These are phyloP conservation scores for Aspergillus pseudonomiae DNA, from an alignment of 2,329 filamentous ascomycete genomes.

Conservation along the genomic window DNA sequence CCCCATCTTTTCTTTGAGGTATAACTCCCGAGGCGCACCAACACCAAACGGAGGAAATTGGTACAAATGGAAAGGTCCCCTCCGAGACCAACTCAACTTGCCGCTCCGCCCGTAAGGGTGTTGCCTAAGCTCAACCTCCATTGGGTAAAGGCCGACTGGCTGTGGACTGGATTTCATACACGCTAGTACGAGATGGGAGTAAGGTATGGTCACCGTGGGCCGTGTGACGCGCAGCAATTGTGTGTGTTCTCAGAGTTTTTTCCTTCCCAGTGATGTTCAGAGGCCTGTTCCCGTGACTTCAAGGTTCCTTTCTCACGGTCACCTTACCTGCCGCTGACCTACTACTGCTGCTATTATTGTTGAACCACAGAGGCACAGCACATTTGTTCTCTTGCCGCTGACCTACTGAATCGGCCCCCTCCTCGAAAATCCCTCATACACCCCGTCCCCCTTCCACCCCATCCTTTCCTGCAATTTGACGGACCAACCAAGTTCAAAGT, in stretches of 20 bases:
- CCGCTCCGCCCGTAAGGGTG: constrained; percentile 10
- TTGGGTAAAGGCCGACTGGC: constrained; percentile 7
- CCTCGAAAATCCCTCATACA: constrained; percentile 31
- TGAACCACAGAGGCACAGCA: neutral
- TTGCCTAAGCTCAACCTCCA: constrained; percentile 7
- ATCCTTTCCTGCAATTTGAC: constrained; percentile 6
- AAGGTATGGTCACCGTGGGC: neutral
- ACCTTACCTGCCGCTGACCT: neutral
- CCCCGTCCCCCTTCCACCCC: constrained; percentile 16
- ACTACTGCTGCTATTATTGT: constrained; percentile 1
- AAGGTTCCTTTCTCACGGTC: neutral
- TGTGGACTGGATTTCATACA: constrained; percentile 1
- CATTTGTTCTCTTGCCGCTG: constrained; percentile 11
- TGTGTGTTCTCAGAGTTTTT: neutral
- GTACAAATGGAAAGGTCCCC: neutral
- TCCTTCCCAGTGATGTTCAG: neutral
- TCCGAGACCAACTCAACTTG: constrained; percentile 1
- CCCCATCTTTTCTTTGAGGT: neutral
- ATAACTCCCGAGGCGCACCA: neutral
- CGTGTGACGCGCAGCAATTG: constrained; percentile 1
- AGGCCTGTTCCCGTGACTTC: neutral
- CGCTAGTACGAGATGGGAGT: neutral
- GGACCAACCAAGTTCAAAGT: constrained; percentile 6
- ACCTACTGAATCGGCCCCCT: constrained; percentile 11
- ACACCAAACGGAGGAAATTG: neutral